A percentile compares a stretch with the other conserved stretches of the same genome.
phyloP scores from a whole-genome alignment of 306 rosid genomes.

The Vigna hirtella region DNA sequence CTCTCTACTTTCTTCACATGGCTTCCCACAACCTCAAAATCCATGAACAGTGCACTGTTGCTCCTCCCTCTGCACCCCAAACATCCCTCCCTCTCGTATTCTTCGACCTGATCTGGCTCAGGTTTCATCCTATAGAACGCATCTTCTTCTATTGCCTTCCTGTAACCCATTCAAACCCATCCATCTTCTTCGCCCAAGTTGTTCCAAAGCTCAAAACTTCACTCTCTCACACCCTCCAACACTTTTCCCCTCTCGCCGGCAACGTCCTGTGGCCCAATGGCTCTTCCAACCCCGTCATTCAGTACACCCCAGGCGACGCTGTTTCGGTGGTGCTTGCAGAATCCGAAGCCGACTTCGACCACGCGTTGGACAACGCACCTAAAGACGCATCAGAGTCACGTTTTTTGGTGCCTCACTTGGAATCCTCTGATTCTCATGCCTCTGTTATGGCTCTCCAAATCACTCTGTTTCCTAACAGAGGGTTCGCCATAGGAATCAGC shows the following conservation, averaged over 20 bases:
- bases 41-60: not conserved
- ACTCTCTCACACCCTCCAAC: slow-evolving; percentile 65
- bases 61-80: slow-evolving; percentile 28
- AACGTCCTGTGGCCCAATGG: slow-evolving; percentile 55
- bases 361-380: slow-evolving; percentile 27
- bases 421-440: slow-evolving; percentile 32
- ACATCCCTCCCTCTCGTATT: slow-evolving; percentile 47
- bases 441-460: slow-evolving; percentile 56
- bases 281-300: slow-evolving; percentile 50
- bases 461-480: slow-evolving; percentile 56
- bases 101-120: slow-evolving; percentile 58
- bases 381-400: slow-evolving; percentile 42
- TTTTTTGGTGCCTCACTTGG: slow-evolving; percentile 55
- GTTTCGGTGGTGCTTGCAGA: slow-evolving; percentile 60
- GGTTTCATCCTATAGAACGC: slow-evolving; percentile 53
- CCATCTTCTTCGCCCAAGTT: slow-evolving; percentile 30
- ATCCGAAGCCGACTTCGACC: slow-evolving; percentile 47
- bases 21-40: slow-evolving; percentile 38
- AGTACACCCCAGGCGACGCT: slow-evolving; percentile 47
- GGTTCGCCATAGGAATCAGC: slow-evolving; percentile 56
- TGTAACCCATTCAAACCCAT: slow-evolving; percentile 24
- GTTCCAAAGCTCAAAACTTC: slow-evolving; percentile 61
- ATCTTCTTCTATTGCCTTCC: slow-evolving; percentile 55
- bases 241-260: slow-evolving; percentile 62
- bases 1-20: not conserved